Conservation (phyloP, 2,329 filamentous ascomycete genomes). For the Cercospora berteroae region DNA sequence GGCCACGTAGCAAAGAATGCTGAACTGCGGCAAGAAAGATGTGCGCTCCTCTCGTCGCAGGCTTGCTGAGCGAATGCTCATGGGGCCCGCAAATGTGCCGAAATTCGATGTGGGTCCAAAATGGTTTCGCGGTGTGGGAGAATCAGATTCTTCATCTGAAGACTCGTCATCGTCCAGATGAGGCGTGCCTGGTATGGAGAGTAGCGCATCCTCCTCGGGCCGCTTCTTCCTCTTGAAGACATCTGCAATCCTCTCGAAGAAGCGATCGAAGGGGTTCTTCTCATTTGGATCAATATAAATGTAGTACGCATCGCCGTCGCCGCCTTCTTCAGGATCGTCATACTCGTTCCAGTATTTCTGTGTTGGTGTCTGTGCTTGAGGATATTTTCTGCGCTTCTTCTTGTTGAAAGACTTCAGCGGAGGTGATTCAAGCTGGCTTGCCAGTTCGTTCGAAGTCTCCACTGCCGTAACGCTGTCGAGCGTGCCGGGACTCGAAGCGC, state of each 20-base stretch:
- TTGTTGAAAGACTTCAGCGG: slow-evolving; percentile 45
- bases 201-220: slow-evolving; percentile 29
- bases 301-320: slow-evolving; percentile 59
- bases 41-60: slow-evolving; percentile 1
- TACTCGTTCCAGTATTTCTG: slow-evolving; percentile 80
- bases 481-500: slow-evolving; percentile 40
- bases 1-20: slow-evolving; percentile 56
- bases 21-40: slow-evolving; percentile 28
- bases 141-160: slow-evolving; percentile 33
- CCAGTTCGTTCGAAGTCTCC: slow-evolving; percentile 34
- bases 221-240: slow-evolving; percentile 37
- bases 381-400: slow-evolving; percentile 40
- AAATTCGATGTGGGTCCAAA: slow-evolving; percentile 14
- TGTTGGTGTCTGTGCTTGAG: slow-evolving; percentile 25
- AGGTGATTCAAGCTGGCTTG: slow-evolving; percentile 40
- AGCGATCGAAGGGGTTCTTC: slow-evolving; percentile 62
- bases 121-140: background rate
- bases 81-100: slow-evolving; percentile 22
- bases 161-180: slow-evolving; percentile 32
- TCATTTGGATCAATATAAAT: slow-evolving; percentile 73
- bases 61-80: background rate
- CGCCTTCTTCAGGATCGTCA: slow-evolving; percentile 71
- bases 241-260: slow-evolving; percentile 52
- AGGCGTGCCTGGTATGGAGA: slow-evolving; percentile 18
- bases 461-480: slow-evolving; percentile 36